These are phyloP conservation scores for Ceratocystis destructans DNA, from an alignment of 2,329 filamentous ascomycete species.

Conservation along the genomic window DNA sequence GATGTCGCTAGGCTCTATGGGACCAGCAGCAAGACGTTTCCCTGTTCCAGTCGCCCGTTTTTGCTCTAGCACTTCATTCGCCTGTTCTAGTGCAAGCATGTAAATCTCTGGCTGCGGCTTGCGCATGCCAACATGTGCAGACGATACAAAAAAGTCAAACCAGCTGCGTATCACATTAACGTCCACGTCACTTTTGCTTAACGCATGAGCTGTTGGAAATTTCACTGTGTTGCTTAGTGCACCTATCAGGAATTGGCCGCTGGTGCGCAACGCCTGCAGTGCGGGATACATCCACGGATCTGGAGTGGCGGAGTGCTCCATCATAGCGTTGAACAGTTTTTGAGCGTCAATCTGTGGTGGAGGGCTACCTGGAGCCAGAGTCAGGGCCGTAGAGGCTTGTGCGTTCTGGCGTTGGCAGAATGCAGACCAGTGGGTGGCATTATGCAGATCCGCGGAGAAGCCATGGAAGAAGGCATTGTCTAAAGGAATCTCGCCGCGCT, in stretches of 20 bases:
- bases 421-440: slow-evolving; percentile 51
- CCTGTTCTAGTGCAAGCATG: slow-evolving; percentile 50
- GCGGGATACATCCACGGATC: slow-evolving; percentile 88
- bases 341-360: slow-evolving; percentile 63
- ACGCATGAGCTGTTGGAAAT: slow-evolving; percentile 62
- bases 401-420: slow-evolving; percentile 39
- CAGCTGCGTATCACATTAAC: slow-evolving; percentile 43
- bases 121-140: slow-evolving; percentile 71
- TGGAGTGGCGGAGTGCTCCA: slow-evolving; percentile 52
- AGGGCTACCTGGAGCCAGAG: slow-evolving; percentile 31
- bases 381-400: slow-evolving; percentile 21
- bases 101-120: slow-evolving; percentile 84
- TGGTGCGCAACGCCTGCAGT: slow-evolving; percentile 51
- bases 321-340: slow-evolving; percentile 82
- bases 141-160: slow-evolving; percentile 82
- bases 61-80: slow-evolving; percentile 45
- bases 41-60: slow-evolving; percentile 23
- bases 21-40: slow-evolving; percentile 17
- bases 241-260: slow-evolving; percentile 55
- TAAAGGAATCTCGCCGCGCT: slow-evolving; percentile 67
- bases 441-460: slow-evolving; percentile 62
- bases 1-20: slow-evolving; percentile 51
- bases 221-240: slow-evolving; percentile 84
- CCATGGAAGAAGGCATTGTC: slow-evolving; percentile 59
- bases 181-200: slow-evolving; percentile 39